A percentile compares a stretch with the other conserved stretches of the same genome.
phyloP scores from a whole-genome alignment of 768 basidiomycete genomes.

The Tylopilus sp. region DNA sequence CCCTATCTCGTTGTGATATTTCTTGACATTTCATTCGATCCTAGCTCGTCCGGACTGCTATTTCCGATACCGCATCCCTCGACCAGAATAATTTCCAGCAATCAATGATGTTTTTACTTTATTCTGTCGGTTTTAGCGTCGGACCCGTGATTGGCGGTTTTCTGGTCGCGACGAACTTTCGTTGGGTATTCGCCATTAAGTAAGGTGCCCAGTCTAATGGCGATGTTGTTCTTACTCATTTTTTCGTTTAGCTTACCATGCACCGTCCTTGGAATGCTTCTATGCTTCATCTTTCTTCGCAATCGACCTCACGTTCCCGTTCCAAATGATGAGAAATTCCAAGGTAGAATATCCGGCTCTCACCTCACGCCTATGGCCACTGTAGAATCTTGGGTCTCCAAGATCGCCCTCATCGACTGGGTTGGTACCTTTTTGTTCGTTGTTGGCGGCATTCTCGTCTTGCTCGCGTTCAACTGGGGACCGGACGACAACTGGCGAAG shows the following conservation, averaged over 20 bases:
- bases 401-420: constrained; percentile 42
- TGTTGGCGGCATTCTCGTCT: constrained; percentile 41
- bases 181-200: constrained; percentile 60
- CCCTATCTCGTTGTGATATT: not conserved
- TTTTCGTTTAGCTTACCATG: constrained; percentile 37
- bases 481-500: constrained; percentile 40
- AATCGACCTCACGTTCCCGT: constrained; percentile 21
- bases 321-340: constrained; percentile 13
- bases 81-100: constrained; percentile 43
- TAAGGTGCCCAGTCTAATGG: constrained; percentile 16
- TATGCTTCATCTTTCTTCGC: constrained; percentile 43
- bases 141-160: constrained; percentile 45
- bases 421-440: constrained; percentile 44
- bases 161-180: constrained; percentile 39
- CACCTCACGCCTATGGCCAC: not conserved
- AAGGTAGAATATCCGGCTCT: not conserved
- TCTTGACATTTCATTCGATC: not conserved
- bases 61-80: constrained; percentile 43
- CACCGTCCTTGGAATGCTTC: constrained; percentile 32
- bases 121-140: constrained; percentile 38
- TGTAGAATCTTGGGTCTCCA: constrained; percentile 24
- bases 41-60: constrained; percentile 40
- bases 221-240: not conserved
- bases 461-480: constrained; percentile 52
- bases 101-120: constrained; percentile 41